A percentile compares a stretch with the other conserved stretches of the same genome.
Evolutionary conservation across 2,329 filamentous ascomycete genomes (phyloP).

Genomic region (Pleomassaria siparia): DNA sequence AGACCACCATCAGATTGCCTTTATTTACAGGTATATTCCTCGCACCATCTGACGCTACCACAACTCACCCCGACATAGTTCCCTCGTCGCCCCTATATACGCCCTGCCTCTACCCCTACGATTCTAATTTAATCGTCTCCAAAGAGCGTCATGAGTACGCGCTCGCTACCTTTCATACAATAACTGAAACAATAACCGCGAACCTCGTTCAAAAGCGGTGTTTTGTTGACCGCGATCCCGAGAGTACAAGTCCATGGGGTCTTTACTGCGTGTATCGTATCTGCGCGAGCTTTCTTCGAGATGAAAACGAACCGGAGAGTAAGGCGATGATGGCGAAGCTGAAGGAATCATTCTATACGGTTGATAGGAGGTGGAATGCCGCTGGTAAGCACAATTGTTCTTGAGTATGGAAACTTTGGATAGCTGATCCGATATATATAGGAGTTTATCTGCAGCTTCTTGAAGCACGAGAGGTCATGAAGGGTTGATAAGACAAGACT

Average conservation of each 20-base stretch:
- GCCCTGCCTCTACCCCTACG: constrained; percentile 3
- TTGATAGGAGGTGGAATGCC: constrained; percentile 18
- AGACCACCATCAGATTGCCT: constrained; percentile 18
- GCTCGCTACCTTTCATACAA: constrained; percentile 7
- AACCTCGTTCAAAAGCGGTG: constrained; percentile 17
- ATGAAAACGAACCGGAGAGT: neutral
- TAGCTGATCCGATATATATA: neutral
- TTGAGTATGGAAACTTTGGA: neutral
- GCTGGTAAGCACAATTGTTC: constrained; percentile 5
- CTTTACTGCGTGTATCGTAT: constrained; percentile 27
- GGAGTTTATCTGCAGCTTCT: constrained; percentile 9
- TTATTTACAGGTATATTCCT: constrained; percentile 25
- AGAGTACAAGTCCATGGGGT: constrained; percentile 22
- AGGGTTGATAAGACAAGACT: neutral
- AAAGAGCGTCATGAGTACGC: constrained; percentile 7
- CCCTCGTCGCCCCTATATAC: constrained; percentile 12
- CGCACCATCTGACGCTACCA: neutral
- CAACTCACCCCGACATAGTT: neutral
- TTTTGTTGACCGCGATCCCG: constrained; percentile 18
- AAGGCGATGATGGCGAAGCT: constrained; percentile 4
- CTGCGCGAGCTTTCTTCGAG: constrained; percentile 13
- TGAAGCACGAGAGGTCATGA: constrained; percentile 9
- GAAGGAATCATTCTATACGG: constrained; percentile 9
- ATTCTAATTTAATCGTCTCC: neutral
- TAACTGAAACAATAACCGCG: constrained; percentile 6